Conservation (phyloP, 306 rosid species). For the Lathyrus tuberosus region DNA sequence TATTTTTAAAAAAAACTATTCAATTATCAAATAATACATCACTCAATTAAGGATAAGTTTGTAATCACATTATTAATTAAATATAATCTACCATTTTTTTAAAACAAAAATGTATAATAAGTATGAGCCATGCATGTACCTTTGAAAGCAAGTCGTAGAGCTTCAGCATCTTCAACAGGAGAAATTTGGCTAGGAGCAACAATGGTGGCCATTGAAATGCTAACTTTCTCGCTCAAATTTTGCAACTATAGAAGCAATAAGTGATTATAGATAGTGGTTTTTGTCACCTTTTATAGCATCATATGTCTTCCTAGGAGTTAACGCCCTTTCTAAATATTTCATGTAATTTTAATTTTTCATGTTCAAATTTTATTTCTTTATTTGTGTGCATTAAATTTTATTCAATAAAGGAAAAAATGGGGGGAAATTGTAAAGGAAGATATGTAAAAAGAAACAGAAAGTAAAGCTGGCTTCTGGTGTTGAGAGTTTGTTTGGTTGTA, state of each 20-base stretch:
- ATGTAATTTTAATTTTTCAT: conserved; percentile 32
- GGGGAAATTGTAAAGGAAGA: background rate
- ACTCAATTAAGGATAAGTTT: background rate
- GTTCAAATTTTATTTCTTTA: background rate
- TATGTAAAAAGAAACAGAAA: conserved; percentile 10
- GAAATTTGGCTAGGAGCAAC: conserved; percentile 43
- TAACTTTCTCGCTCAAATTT: background rate
- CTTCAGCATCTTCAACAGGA: conserved; percentile 66
- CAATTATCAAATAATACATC: no score
- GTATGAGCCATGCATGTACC: conserved; percentile 38
- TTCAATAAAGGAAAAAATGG: background rate
- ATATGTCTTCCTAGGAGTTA: conserved; percentile 35
- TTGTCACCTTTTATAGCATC: conserved; percentile 29
- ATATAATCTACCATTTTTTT: no score
- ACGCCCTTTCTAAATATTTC: conserved; percentile 42
- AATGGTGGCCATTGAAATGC: conserved; percentile 57
- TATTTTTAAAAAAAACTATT: no score
- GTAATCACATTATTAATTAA: no score
- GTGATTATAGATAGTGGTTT: background rate
- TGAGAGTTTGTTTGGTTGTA: conserved; percentile 11
- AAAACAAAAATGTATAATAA: background rate
- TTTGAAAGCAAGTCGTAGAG: conserved; percentile 63
- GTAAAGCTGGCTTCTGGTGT: conserved; percentile 1
- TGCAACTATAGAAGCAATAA: background rate
- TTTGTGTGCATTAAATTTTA: background rate